phyloP scores from a whole-genome alignment of 768 basidiomycete genomes.

The Flagelloscypha sp. region DNA sequence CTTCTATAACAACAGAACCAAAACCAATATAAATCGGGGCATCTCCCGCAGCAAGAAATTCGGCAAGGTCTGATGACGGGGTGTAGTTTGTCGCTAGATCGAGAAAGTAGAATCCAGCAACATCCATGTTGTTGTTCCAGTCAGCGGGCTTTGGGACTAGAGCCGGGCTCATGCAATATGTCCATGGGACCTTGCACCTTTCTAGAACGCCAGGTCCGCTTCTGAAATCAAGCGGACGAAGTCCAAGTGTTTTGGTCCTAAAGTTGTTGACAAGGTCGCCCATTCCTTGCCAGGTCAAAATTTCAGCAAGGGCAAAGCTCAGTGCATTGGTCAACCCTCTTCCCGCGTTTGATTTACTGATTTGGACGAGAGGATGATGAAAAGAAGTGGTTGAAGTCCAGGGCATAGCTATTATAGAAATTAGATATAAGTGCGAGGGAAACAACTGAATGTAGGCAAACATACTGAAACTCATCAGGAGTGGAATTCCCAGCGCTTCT shows the following conservation, averaged over 20 bases:
- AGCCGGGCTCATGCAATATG: conserved; percentile 32
- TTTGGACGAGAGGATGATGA: conserved; percentile 37
- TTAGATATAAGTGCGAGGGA: not conserved
- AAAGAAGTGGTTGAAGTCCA: conserved; percentile 27
- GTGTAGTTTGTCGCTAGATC: conserved; percentile 22
- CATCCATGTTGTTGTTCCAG: conserved; percentile 34
- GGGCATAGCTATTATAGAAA: conserved; percentile 27
- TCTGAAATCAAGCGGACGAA: conserved; percentile 25
- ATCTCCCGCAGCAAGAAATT: conserved; percentile 24
- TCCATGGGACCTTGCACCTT: conserved; percentile 30
- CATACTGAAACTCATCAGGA: conserved; percentile 31
- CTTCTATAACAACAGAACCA: conserved; percentile 30
- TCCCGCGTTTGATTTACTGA: conserved; percentile 30
- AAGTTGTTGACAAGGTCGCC: conserved; percentile 37
- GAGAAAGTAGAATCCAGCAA: conserved; percentile 36
- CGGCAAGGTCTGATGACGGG: conserved; percentile 23
- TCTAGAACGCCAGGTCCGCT: conserved; percentile 29
- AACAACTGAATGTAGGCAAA: too few relatives aligned
- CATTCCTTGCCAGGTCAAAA: conserved; percentile 34
- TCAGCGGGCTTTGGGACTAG: conserved; percentile 33
- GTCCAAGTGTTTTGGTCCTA: conserved; percentile 25
- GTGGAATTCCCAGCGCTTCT: conserved; percentile 33
- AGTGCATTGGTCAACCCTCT: conserved; percentile 32
- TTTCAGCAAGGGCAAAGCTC: conserved; percentile 32
- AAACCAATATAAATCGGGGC: conserved; percentile 39